These are phyloP conservation scores for Moesziomyces parantarcticus DNA, from an alignment of 1,284 basidiomycete species.

Conservation along the genomic window DNA sequence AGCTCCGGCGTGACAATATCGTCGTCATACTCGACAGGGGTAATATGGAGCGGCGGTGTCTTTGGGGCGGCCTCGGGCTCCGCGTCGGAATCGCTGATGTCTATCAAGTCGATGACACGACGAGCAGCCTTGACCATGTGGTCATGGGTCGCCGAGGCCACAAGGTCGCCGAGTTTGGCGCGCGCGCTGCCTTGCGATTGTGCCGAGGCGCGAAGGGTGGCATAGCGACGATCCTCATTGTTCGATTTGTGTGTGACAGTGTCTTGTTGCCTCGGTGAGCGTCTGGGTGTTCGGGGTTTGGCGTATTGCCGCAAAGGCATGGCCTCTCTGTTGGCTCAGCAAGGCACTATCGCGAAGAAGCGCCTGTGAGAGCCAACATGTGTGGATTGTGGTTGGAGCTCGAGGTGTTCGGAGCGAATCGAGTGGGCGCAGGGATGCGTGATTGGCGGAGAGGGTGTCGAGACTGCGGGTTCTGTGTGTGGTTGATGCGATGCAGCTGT, in stretches of 20 bases:
- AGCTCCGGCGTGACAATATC: slow-evolving; percentile 29
- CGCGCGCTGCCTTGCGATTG: neutral
- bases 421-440: no score
- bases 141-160: neutral
- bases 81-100: slow-evolving; percentile 24
- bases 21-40: slow-evolving; percentile 5
- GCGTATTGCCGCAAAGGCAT: slow-evolving; percentile 30
- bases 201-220: slow-evolving; percentile 2
- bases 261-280: slow-evolving; percentile 2
- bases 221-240: slow-evolving; percentile 4
- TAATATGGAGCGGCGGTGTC: neutral
- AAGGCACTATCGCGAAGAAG: slow-evolving; percentile 9
- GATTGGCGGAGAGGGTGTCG: no score
- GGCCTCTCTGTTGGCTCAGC: slow-evolving; percentile 13
- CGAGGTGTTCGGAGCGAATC: no score
- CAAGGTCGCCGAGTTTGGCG: slow-evolving; percentile 12
- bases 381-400: neutral
- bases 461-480: no score
- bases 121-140: neutral
- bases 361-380: slow-evolving; percentile 16
- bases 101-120: slow-evolving; percentile 26
- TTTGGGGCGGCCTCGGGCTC: neutral
- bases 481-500: no score
- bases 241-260: neutral
- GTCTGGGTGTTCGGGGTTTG: neutral